These are phyloP conservation scores for Fusarium setosum DNA, from an alignment of 2,329 filamentous ascomycete species.

Conservation along the genomic window DNA sequence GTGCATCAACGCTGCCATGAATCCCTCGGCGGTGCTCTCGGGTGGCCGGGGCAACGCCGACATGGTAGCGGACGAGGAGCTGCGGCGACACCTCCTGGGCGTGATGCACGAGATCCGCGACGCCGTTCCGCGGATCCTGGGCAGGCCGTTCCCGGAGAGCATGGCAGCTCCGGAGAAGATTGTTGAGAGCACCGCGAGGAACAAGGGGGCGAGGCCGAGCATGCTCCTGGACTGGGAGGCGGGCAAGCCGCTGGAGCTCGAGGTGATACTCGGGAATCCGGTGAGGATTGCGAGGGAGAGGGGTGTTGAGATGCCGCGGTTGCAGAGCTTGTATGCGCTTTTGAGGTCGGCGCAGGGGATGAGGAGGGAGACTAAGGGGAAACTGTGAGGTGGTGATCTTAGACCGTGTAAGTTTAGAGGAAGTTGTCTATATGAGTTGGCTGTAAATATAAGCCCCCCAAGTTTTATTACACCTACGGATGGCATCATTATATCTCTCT, in stretches of 20 bases:
- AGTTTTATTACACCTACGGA: no score
- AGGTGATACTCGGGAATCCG: slow-evolving; percentile 79
- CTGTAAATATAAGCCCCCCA: no score
- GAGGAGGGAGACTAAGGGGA: slow-evolving; percentile 54
- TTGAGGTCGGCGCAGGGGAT: slow-evolving; percentile 70
- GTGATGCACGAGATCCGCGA: slow-evolving; percentile 78
- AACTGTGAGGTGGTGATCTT: slow-evolving; percentile 9
- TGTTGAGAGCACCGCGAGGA: slow-evolving; percentile 70
- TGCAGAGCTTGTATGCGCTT: slow-evolving; percentile 76
- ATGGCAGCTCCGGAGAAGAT: slow-evolving; percentile 74
- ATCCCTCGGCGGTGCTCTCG: slow-evolving; percentile 76
- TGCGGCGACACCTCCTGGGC: slow-evolving; percentile 69
- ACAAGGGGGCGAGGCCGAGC: slow-evolving; percentile 71
- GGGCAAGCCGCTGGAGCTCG: slow-evolving; percentile 74
- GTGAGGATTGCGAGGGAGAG: slow-evolving; percentile 71
- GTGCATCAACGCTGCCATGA: slow-evolving; percentile 81
- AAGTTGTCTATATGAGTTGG: no score
- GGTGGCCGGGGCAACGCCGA: slow-evolving; percentile 73
- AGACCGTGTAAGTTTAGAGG: background rate
- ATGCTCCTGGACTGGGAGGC: slow-evolving; percentile 80
- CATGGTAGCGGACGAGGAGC: slow-evolving; percentile 73
- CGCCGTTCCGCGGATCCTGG: slow-evolving; percentile 72
- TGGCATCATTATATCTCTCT: no score
- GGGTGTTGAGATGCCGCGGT: slow-evolving; percentile 72
- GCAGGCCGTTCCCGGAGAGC: slow-evolving; percentile 65